Percentiles rank a stretch among this genome's conserved stretches.
These are phyloP conservation scores for Oemleria cerasiformis DNA, from an alignment of 306 rosid genomes.

Conservation along the genomic window DNA sequence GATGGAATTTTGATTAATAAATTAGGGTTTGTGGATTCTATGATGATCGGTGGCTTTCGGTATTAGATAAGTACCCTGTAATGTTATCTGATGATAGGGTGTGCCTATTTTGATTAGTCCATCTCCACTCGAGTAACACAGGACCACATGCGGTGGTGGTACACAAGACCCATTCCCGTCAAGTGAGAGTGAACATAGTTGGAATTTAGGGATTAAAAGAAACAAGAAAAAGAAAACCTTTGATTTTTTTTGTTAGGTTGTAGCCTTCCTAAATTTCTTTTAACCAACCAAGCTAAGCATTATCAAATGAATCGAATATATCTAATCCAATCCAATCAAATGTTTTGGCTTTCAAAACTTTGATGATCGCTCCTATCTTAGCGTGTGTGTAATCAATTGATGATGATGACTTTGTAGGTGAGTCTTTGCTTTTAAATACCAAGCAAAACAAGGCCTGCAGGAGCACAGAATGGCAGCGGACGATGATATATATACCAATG, in stretches of 20 bases:
- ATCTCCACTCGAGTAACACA: too few relatives aligned
- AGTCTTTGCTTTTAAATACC: background rate
- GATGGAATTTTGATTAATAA: background rate
- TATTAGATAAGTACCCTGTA: background rate
- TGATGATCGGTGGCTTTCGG: background rate
- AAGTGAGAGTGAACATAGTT: too few relatives aligned
- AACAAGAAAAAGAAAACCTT: too few relatives aligned
- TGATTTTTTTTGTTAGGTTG: background rate
- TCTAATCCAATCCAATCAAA: background rate
- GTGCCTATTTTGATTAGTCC: too few relatives aligned
- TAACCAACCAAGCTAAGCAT: background rate
- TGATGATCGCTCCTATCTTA: constrained; percentile 1
- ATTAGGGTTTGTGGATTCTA: background rate
- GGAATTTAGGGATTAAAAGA: too few relatives aligned
- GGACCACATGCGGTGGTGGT: too few relatives aligned
- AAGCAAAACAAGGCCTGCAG: background rate
- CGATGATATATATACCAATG: constrained; percentile 54
- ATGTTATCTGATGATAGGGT: background rate
- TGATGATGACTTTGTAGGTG: constrained; percentile 12
- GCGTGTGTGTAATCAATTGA: background rate
- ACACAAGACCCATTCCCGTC: too few relatives aligned
- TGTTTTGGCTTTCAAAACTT: background rate
- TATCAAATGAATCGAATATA: background rate
- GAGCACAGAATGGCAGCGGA: constrained; percentile 28
- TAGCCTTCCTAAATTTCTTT: background rate